Evolutionary conservation across 2,329 filamentous ascomycete genomes (phyloP).

Genomic region (Graphiopsis chlorocephala): DNA sequence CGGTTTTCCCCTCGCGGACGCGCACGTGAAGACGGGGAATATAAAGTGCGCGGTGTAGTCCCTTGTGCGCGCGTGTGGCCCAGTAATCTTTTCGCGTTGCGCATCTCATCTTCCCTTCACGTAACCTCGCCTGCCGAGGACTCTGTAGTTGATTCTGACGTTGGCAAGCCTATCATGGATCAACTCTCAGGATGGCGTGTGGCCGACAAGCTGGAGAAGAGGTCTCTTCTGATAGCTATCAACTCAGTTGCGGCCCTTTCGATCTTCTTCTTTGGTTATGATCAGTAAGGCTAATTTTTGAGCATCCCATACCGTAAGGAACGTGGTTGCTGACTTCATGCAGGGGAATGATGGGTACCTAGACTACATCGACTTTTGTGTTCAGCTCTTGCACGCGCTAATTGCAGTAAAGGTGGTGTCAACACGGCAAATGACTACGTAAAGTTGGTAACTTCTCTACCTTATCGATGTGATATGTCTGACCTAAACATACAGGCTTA

Average conservation of each 20-base stretch:
- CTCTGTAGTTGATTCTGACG: neutral
- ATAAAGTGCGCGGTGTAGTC: neutral
- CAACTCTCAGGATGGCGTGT: slow-evolving; percentile 20
- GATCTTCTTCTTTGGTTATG: slow-evolving; percentile 63
- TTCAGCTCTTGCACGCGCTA: too few relatives aligned
- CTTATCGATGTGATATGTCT: too few relatives aligned
- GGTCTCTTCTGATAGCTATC: slow-evolving; percentile 58
- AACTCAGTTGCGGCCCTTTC: slow-evolving; percentile 63
- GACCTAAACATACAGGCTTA: too few relatives aligned
- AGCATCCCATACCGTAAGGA: too few relatives aligned
- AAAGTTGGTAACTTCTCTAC: too few relatives aligned
- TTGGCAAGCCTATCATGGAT: slow-evolving; percentile 16
- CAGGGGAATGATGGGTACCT: slow-evolving; percentile 51
- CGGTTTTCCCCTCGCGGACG: neutral
- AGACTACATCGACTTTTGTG: too few relatives aligned
- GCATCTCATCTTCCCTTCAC: neutral
- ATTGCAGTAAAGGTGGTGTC: too few relatives aligned
- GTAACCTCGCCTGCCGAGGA: neutral
- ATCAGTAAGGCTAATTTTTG: slow-evolving; percentile 44
- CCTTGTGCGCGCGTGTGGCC: neutral
- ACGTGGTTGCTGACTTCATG: slow-evolving; percentile 4
- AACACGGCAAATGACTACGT: slow-evolving; percentile 65
- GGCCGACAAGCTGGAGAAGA: slow-evolving; percentile 49
- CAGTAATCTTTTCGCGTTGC: neutral
- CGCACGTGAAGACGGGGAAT: neutral